These are phyloP conservation scores for Cryoendolithus antarcticus DNA, from an alignment of 2,329 filamentous ascomycete species.

Conservation along the genomic window DNA sequence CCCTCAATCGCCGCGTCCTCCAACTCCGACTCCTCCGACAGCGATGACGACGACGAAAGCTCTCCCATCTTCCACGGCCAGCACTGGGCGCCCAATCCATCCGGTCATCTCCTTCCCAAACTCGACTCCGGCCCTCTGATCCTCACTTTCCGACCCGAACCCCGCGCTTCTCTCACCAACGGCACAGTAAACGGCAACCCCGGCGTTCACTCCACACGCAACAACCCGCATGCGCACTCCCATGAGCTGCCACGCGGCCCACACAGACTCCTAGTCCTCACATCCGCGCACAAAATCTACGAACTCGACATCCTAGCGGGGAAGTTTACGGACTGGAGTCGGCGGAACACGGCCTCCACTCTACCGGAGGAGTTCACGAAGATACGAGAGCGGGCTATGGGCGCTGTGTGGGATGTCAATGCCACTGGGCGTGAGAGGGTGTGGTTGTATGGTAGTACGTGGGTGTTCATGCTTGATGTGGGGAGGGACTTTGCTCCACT, in stretches of 20 bases:
- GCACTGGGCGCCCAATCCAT: constrained; percentile 65
- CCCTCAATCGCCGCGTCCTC: constrained; percentile 11
- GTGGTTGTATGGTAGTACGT: constrained; percentile 79
- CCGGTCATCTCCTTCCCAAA: constrained; percentile 33
- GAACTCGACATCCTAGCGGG: constrained; percentile 71
- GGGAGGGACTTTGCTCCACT: constrained; percentile 41
- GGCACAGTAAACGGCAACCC: constrained; percentile 32
- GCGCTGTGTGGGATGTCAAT: constrained; percentile 65
- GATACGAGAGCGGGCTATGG: constrained; percentile 69
- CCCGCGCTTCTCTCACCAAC: constrained; percentile 1
- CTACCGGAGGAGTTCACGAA: constrained; percentile 64
- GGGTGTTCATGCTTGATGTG: constrained; percentile 87
- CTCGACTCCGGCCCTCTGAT: constrained; percentile 34
- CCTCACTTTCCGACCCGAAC: constrained; percentile 33
- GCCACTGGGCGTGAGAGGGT: constrained; percentile 43
- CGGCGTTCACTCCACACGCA: constrained; percentile 37
- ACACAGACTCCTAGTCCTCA: constrained; percentile 48
- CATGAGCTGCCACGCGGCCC: constrained; percentile 43
- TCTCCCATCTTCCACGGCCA: constrained; percentile 44
- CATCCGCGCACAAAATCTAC: constrained; percentile 54
- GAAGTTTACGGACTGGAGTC: constrained; percentile 71
- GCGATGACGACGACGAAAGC: constrained; percentile 35
- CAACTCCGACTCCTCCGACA: constrained; percentile 24
- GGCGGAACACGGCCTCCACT: constrained; percentile 62
- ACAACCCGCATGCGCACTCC: constrained; percentile 41